Base-by-base conservation (phyloP, 495 filamentous ascomycete genomes). In the Pyrenula aspistea region DNA sequence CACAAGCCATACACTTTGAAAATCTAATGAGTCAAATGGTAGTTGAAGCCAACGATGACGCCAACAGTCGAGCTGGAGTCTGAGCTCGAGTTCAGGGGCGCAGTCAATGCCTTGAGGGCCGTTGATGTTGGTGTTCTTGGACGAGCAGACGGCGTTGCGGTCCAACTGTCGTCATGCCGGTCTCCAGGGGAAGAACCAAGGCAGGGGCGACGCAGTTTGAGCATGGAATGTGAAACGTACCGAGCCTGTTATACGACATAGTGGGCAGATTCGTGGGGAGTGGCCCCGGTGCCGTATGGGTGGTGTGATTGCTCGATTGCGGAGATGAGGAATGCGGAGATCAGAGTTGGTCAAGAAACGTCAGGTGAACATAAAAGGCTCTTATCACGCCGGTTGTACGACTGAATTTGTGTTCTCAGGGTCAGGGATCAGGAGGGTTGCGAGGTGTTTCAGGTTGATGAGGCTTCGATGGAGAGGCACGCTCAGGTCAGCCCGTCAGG, bases 191-290 rank as follows among this genome's bases (percentile, higher is more conserved):
- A 23, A 51, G 25, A 1, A 12, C 11, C 22, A 12, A 24, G 24
- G 24, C 1, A 12, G 51, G 11, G 21, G 51, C 11, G 21, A 50
- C 23, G 31, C 42, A 4, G 15, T 60, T 23, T n/a, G 2, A 47
- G 10, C 22, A 47, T 20, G 49, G 2, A 54, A 55, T 15, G 24
- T 24, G 55, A 24, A 24, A 25, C 59, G 24, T 59, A 61, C 63
- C 60, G 57, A 65, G 53, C 24, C 63, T 61, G 25, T 65, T 65
- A 55, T 65, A 65, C 55, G 63, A 63, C 63, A 65, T 65, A 48
- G 25, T 49, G 31, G 49, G 50, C 51, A 42, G 31, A 42, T 42
- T n/a, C 8, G 31, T 42, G 4, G 31, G 31, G 31, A 4, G 31
- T 15, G 31, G 31, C 31, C 31, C 31, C 31, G 4, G 8, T 42